Evolutionary conservation across 1,284 basidiomycete genomes (phyloP), one percentile per base, ranked within the genome.

Genomic region (Puccinia triticina): DNA sequence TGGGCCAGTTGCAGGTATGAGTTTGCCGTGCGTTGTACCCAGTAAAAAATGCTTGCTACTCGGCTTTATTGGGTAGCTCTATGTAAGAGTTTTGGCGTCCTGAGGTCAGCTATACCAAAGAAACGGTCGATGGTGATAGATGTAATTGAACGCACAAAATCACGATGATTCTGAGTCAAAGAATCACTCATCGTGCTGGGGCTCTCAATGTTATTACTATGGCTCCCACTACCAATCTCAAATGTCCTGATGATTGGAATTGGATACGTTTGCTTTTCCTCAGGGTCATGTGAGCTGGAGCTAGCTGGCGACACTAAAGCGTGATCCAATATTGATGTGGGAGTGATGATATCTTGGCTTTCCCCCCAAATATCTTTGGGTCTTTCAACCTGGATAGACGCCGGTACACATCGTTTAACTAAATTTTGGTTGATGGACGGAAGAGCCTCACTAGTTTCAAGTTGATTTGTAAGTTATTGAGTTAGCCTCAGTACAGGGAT

Each of bases 291-390:
- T 4, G 12, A n/a, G 23, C 34, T 66, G 40, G 40, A 43, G 43
- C 34, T 21, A 43, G 34, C 64, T 23, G 64, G 64, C 18, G 64
- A 66, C 37, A 66, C 21, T 2, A n/a, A 8, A 26, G n/a, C 34
- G 37, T 16, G 64, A 66, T 69, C 40, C 66, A 69, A 48, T 2
- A 69, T 23, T 26, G 66, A 69, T 69, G 2, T 69, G 23, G 66
- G 66, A 23, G 66, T 69, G 21, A 8, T 18, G 12, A 46, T 37
- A 8, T 69, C 66, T 18, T n/a, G n/a, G n/a, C 40, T n/a, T 26
- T n/a, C 8, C 23, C 23, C 8, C 66, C 66, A n/a, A 0, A 26
- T 23, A 46, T 69, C 48, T 46, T n/a, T 26, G 23, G 23, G 11
- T 69, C 29, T 69, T 37, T 48, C 43, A 7, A 48, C 43, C 23